Percentiles rank a stretch among this genome's conserved stretches.
Conservation (phyloP, 148 eudicot species). For the Heliamphora exappendiculata region DNA sequence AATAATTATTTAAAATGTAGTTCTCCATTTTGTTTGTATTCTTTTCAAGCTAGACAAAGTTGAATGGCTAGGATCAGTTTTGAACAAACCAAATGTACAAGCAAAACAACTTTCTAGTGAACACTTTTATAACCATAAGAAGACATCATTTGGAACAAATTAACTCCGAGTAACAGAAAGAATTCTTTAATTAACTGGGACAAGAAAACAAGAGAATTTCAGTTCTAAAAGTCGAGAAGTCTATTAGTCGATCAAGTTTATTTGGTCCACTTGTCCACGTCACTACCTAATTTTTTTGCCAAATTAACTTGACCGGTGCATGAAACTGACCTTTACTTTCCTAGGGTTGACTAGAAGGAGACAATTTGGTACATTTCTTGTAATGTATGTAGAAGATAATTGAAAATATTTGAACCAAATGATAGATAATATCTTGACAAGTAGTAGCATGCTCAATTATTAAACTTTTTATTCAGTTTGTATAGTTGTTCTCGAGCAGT, state of each 20-base stretch:
- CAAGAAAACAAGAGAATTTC: background rate
- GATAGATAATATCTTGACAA: no score
- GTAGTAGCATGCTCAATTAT: no score
- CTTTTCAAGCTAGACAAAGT: background rate
- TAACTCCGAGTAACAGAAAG: background rate
- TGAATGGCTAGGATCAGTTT: background rate
- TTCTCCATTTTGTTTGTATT: background rate
- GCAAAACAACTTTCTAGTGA: background rate
- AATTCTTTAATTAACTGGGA: background rate
- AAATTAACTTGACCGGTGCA: background rate
- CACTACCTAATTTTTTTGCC: background rate
- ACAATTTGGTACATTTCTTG: background rate
- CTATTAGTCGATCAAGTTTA: no score
- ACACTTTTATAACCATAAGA: background rate
- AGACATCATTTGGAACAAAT: no score
- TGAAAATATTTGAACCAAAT: no score
- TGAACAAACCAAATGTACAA: background rate
- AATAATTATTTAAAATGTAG: background rate
- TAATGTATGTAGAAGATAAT: background rate
- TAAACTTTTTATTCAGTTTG: no score
- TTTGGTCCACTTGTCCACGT: background rate
- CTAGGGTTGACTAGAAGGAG: background rate
- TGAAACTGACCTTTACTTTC: background rate
- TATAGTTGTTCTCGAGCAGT: no score
- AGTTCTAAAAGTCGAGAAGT: constrained; percentile 5